phyloP scores from a whole-genome alignment of 2,329 filamentous ascomycete genomes.

The Chrysoporthe deuterocubensis region DNA sequence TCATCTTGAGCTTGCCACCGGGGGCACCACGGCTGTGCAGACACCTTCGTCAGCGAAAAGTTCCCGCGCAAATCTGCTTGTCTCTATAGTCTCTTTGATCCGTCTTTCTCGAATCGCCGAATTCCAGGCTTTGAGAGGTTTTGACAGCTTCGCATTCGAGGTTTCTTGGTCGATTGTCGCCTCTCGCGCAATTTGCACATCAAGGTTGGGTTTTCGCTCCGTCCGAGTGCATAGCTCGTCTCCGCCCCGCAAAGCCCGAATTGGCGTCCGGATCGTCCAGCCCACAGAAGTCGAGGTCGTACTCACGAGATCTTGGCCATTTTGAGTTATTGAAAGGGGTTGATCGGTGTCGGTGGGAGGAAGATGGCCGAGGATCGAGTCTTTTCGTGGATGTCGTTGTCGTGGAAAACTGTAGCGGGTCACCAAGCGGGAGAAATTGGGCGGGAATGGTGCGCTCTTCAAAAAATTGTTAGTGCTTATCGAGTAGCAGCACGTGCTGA shows the following conservation, averaged over 20 bases:
- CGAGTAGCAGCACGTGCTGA: slow-evolving; percentile 5
- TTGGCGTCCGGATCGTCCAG: slow-evolving; percentile 14
- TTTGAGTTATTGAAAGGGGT: slow-evolving; percentile 27
- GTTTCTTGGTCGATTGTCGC: not conserved
- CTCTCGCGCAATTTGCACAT: slow-evolving; percentile 12
- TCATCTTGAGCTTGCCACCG: slow-evolving; percentile 99
- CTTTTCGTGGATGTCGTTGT: slow-evolving; percentile 25
- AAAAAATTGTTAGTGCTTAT: slow-evolving; percentile 16
- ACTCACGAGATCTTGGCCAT: slow-evolving; percentile 32
- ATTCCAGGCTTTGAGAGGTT: slow-evolving; percentile 19
- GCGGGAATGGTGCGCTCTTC: slow-evolving; percentile 27
- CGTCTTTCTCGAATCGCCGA: slow-evolving; percentile 18
- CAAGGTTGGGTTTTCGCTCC: slow-evolving; percentile 2
- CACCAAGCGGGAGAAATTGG: slow-evolving; percentile 26
- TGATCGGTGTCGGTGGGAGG: slow-evolving; percentile 26
- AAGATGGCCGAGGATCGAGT: slow-evolving; percentile 27
- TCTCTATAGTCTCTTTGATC: not conserved
- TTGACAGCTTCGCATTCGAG: not conserved
- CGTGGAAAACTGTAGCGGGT: slow-evolving; percentile 20
- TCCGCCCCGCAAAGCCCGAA: slow-evolving; percentile 25
- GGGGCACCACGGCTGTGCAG: slow-evolving; percentile 77
- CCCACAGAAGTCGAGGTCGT: not conserved
- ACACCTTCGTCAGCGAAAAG: slow-evolving; percentile 40
- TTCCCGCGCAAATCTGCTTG: not conserved
- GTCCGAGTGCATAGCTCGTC: not conserved